A percentile compares a stretch with the other conserved stretches of the same genome.
These are phyloP conservation scores for Boletus sp. DNA, from an alignment of 1,284 basidiomycete genomes.

Conservation along the genomic window DNA sequence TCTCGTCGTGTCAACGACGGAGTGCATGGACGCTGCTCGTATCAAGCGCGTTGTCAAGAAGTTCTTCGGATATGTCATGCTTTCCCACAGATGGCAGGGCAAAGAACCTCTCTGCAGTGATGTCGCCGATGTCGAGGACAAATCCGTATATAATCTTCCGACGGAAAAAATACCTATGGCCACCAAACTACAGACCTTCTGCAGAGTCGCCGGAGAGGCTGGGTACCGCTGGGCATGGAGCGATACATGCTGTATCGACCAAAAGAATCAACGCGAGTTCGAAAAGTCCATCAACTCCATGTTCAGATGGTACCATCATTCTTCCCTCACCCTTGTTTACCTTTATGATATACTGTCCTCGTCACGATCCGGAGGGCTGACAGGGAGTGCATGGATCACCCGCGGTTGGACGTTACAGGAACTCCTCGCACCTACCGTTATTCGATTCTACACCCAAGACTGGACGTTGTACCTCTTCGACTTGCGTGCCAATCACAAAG, in stretches of 20 bases:
- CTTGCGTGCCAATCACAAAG: neutral
- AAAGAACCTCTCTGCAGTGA: conserved; percentile 10
- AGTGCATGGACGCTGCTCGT: neutral
- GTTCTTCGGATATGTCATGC: conserved; percentile 21
- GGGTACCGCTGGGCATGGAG: conserved; percentile 12
- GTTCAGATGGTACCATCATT: conserved; percentile 12
- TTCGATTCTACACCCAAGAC: neutral
- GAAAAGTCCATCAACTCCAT: conserved; percentile 11
- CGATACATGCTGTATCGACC: conserved; percentile 10
- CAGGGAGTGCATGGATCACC: conserved; percentile 3
- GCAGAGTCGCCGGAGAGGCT: neutral
- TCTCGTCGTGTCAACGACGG: conserved; percentile 1
- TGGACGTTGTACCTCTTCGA: conserved; percentile 8
- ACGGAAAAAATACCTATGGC: neutral
- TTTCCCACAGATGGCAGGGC: conserved; percentile 21
- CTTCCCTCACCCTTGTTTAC: conserved; percentile 10
- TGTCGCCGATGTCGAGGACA: neutral
- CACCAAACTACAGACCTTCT: neutral
- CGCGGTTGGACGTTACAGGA: conserved; percentile 13
- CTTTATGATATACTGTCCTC: conserved; percentile 8
- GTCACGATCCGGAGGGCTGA: neutral
- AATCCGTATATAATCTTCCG: conserved; percentile 9
- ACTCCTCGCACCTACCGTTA: conserved; percentile 1
- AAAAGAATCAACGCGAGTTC: conserved; percentile 7
- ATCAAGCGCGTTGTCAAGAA: conserved; percentile 7